A percentile compares a stretch with the other conserved stretches of the same genome.
phyloP scores from a whole-genome alignment of 306 rosid species.

The Fragaria nilgerrensis region DNA sequence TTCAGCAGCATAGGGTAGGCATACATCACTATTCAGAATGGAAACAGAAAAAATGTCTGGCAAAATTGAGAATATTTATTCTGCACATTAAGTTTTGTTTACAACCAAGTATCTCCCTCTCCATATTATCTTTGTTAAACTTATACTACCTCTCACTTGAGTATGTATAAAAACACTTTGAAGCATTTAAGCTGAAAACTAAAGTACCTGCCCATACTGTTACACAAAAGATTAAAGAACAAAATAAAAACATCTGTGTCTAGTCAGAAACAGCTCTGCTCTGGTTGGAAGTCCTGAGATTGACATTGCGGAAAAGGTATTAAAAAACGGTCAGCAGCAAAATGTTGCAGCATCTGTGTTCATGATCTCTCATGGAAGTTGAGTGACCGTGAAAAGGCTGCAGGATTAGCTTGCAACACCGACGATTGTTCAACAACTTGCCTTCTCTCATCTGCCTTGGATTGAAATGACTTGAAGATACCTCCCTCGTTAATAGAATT shows the following conservation, averaged over 20 bases:
- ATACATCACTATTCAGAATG: background rate
- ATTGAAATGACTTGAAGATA: conserved; percentile 46
- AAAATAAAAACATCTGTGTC: conserved; percentile 23
- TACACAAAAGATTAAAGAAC: conserved; percentile 12
- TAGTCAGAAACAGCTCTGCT: conserved; percentile 14
- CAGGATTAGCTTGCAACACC: conserved; percentile 75
- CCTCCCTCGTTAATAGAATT: conserved; percentile 47
- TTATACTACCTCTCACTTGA: conserved; percentile 29
- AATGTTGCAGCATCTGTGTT: conserved; percentile 24
- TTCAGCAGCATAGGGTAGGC: background rate
- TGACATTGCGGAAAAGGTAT: conserved; percentile 17
- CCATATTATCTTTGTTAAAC: conserved; percentile 23
- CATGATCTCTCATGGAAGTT: conserved; percentile 65
- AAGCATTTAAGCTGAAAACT: conserved; percentile 34
- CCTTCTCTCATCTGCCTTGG: conserved; percentile 45
- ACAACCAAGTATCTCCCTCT: conserved; percentile 33
- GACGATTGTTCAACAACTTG: conserved; percentile 42
- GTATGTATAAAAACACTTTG: conserved; percentile 41
- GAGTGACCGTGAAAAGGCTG: conserved; percentile 71
- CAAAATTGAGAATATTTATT: conserved; percentile 22
- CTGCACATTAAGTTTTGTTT: conserved; percentile 24
- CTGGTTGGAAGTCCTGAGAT: conserved; percentile 21
- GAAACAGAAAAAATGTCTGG: background rate
- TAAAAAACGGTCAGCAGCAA: conserved; percentile 28
- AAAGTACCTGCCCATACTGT: conserved; percentile 37